Base-by-base conservation (phyloP, 2,329 filamentous ascomycete species). In the Colletotrichum destructivum region DNA sequence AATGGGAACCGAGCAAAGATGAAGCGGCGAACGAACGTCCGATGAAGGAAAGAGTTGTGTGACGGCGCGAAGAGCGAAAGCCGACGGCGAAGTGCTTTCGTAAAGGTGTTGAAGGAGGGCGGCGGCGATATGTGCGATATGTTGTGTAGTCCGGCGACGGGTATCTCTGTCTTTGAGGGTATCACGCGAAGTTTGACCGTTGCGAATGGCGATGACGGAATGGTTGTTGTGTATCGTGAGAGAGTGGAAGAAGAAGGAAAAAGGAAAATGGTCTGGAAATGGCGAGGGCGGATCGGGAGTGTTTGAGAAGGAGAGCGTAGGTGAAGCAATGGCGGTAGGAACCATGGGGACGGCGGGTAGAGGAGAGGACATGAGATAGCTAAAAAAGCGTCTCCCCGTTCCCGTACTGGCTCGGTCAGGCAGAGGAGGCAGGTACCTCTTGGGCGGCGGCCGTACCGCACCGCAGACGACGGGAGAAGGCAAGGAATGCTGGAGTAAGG, bases 281-380 rank as follows among this genome's bases (percentile, higher is more conserved):
- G 51, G 49, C 23, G 61, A 46, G 35, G 52, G 68, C 44, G 60
- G 42, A 44, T 69, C 51, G 64, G 61, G 21, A 51, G 51, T 52
- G 54, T 47, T 54, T 52, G 55, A 62, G 64, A 54, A 62, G 38
- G 46, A 51, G 54, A 64, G 46, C 54, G 35, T 51, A 68, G 62
- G 55, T 71, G 68, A 71, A 60, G 69, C 69, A 65, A 63, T 49
- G 49, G 46, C 54, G 60, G 59, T n/a, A 60, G 59, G 66, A 69
- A 65, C 54, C 66, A 72, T 51, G 69, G 54, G 31, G 9, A 35
- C 8, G 35, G 66, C 55, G 56, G 68, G 63, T 71, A 67, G 46
- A 60, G 66, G 55, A 67, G 68, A 71, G 64, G 56, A 63, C 59
- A 62, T 56, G 42, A 72, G 68, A 62, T 55, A 71, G 71, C 62